A percentile compares a stretch with the other conserved stretches of the same genome.
These are phyloP conservation scores for Verticillium klebahnii DNA, from an alignment of 2,329 filamentous ascomycete genomes.

Conservation along the genomic window DNA sequence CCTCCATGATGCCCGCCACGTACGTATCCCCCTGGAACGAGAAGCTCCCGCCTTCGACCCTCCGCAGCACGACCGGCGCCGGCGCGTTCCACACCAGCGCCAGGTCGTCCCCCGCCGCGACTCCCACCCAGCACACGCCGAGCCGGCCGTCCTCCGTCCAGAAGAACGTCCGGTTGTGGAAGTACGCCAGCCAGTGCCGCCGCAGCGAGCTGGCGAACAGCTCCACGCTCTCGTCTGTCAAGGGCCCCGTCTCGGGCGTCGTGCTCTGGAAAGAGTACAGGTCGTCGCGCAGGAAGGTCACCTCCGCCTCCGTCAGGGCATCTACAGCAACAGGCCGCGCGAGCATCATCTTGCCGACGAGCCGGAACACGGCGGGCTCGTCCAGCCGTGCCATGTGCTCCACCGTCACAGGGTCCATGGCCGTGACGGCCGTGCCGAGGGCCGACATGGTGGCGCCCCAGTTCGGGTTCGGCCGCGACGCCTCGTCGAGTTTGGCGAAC, in stretches of 20 bases:
- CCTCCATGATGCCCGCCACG: constrained; percentile 16
- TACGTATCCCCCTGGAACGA: constrained; percentile 14
- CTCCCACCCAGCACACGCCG: constrained; percentile 7
- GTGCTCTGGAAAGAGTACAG: neutral
- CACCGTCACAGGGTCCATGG: neutral
- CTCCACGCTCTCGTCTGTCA: neutral
- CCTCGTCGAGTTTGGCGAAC: neutral
- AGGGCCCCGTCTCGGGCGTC: neutral
- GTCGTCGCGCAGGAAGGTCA: neutral
- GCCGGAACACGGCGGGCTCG: neutral
- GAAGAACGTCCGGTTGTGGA: constrained; percentile 11
- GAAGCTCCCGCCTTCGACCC: neutral
- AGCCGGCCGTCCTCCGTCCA: constrained; percentile 14
- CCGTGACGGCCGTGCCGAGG: neutral
- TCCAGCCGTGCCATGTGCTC: neutral
- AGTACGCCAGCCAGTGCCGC: neutral
- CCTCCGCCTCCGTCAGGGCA: neutral
- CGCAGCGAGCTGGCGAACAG: neutral
- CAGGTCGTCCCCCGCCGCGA: constrained; percentile 10
- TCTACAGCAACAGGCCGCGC: neutral
- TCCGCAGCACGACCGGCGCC: constrained; percentile 10
- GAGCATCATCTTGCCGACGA: neutral
- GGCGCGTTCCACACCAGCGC: constrained; percentile 10
- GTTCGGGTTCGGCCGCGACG: neutral
- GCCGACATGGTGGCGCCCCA: neutral